These are phyloP conservation scores for Aureococcus anophagefferens DNA, from an alignment of 108 stramenopile genomes.

Conservation along the genomic window DNA sequence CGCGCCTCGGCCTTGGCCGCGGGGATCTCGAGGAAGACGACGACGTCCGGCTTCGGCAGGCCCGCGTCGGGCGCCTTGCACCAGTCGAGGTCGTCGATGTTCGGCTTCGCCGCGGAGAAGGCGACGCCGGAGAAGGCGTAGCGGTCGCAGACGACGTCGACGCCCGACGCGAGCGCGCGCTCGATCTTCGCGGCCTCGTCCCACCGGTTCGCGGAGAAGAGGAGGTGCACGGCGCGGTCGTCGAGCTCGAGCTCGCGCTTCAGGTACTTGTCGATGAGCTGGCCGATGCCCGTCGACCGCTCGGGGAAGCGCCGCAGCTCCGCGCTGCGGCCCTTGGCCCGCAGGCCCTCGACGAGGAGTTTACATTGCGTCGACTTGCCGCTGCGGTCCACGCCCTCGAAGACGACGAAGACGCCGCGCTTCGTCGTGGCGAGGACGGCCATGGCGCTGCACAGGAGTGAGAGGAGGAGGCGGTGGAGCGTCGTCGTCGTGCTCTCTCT, in stretches of 20 bases:
- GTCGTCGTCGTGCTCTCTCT: too few species aligned
- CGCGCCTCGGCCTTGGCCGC: slow-evolving; percentile 74
- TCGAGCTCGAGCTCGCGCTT: slow-evolving; percentile 55
- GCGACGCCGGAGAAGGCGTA: slow-evolving; percentile 97
- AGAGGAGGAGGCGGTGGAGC: too few species aligned
- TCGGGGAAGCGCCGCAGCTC: slow-evolving; percentile 42
- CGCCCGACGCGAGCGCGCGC: slow-evolving; percentile 48
- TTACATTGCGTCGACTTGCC: slow-evolving; percentile 85
- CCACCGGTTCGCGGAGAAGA: slow-evolving; percentile 99
- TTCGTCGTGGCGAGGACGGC: too few species aligned
- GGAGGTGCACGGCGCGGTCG: slow-evolving; percentile 87
- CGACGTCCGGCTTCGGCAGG: slow-evolving; percentile 88
- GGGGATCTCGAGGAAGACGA: slow-evolving; percentile 84
- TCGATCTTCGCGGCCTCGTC: slow-evolving; percentile 59
- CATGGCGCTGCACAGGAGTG: too few species aligned
- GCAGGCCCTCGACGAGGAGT: slow-evolving; percentile 50
- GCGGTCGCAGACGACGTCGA: slow-evolving; percentile 79
- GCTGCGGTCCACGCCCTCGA: slow-evolving; percentile 98
- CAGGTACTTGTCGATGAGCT: slow-evolving; percentile 86
- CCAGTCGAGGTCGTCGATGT: slow-evolving; percentile 59
- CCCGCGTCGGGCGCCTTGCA: slow-evolving; percentile 83
- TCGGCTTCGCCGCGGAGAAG: slow-evolving; percentile 80
- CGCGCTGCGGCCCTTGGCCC: slow-evolving; percentile 70
- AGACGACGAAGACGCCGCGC: slow-evolving; percentile 88
- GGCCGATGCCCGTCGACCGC: slow-evolving; percentile 50